phyloP scores from a whole-genome alignment of 2,329 filamentous ascomycete genomes.

The Albifimbria verrucaria region DNA sequence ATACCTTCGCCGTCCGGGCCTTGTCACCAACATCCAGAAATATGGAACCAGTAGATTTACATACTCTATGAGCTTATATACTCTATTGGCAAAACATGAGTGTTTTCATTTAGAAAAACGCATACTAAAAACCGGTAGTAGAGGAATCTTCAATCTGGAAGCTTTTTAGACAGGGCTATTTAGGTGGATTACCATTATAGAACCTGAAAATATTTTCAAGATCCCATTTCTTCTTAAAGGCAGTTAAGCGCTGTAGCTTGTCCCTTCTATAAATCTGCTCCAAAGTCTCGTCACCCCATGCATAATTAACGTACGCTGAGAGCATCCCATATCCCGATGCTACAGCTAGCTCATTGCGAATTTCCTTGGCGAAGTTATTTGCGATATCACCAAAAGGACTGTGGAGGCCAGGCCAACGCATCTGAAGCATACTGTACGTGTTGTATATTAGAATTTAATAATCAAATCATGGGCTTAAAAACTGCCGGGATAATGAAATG shows the following conservation, averaged over 20 bases:
- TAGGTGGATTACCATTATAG: neutral
- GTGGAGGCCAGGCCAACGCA: neutral
- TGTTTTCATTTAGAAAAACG: no score
- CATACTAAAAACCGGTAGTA: no score
- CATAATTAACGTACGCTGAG: neutral
- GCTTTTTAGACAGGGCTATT: no score
- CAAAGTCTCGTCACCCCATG: neutral
- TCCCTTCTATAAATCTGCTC: neutral
- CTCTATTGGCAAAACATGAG: no score
- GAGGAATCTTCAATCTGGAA: no score
- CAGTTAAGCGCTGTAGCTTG: neutral
- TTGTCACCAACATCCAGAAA: no score
- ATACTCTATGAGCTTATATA: no score
- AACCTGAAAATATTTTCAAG: neutral
- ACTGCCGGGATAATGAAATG: neutral
- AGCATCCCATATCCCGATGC: neutral
- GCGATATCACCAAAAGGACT: neutral
- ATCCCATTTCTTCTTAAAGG: neutral
- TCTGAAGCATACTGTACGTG: neutral
- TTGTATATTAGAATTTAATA: neutral
- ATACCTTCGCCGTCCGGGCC: no score
- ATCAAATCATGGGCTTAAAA: neutral
- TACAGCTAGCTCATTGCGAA: neutral
- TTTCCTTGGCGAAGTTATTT: neutral
- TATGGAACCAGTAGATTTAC: no score